Conservation (phyloP, 177 flowering plant genomes). For the Tripterygium wilfordii region DNA sequence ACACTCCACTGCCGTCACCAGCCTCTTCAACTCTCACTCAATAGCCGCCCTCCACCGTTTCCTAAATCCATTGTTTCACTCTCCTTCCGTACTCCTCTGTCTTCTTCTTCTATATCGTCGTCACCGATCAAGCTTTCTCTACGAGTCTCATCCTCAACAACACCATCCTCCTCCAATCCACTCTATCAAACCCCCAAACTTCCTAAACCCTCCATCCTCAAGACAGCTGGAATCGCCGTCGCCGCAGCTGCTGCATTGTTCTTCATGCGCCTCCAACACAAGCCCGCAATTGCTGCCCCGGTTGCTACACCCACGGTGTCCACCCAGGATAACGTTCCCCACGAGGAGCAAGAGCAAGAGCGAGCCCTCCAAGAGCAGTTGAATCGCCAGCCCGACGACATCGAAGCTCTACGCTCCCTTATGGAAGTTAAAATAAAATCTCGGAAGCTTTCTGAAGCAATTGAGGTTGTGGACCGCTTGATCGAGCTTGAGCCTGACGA, state of each 20-base stretch:
- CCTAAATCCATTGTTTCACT: conserved; percentile 11
- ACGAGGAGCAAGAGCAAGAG: conserved; percentile 51
- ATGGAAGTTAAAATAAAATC: conserved; percentile 63
- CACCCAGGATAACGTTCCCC: conserved; percentile 10
- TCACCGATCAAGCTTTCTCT: not conserved
- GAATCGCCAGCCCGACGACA: conserved; percentile 38
- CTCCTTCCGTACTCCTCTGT: conserved; percentile 3
- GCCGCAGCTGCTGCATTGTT: conserved; percentile 46
- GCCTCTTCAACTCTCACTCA: conserved; percentile 19
- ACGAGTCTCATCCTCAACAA: conserved; percentile 3
- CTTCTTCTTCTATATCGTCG: conserved; percentile 4
- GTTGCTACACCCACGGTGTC: conserved; percentile 10
- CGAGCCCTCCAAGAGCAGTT: conserved; percentile 39
- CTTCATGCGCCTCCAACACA: conserved; percentile 30
- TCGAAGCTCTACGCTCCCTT: conserved; percentile 37
- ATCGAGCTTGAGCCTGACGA: conserved; percentile 64
- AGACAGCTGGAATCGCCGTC: conserved; percentile 30
- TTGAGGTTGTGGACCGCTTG: conserved; percentile 46
- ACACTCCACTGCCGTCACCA: conserved; percentile 13
- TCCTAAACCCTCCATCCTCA: conserved; percentile 13
- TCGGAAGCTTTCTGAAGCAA: conserved; percentile 56
- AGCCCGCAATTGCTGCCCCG: conserved; percentile 39
- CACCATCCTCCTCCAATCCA: no score
- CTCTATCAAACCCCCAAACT: not conserved
- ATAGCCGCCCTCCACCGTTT: conserved; percentile 11